Percentiles rank a stretch among this genome's conserved stretches.
Conservation (phyloP, 331 rosid genomes). For the Saraca asoca region DNA sequence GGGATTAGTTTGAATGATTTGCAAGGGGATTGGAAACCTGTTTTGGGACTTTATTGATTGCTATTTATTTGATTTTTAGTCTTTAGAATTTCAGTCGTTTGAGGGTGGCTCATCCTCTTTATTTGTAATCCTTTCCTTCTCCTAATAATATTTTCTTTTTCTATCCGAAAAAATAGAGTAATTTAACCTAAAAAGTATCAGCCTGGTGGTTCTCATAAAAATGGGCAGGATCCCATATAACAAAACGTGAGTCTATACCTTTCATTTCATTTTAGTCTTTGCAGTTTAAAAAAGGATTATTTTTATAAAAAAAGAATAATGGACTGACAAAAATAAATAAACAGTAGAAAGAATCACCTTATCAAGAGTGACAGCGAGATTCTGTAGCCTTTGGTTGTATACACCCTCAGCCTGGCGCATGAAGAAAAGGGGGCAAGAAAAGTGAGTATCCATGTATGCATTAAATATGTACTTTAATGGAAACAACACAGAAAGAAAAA, state of each 20-base stretch:
- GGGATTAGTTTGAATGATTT: no score
- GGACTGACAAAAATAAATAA: conserved; percentile 16
- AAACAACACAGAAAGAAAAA: neutral
- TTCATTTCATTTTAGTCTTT: conserved; percentile 22
- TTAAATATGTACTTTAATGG: neutral
- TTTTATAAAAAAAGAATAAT: no score
- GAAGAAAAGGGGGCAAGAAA: conserved; percentile 17
- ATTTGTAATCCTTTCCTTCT: no score
- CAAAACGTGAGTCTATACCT: neutral
- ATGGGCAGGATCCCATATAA: no score
- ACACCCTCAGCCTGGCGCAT: conserved; percentile 94
- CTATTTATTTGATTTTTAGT: no score
- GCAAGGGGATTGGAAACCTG: no score
- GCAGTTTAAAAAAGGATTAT: conserved; percentile 24
- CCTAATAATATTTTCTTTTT: no score
- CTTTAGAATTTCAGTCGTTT: no score
- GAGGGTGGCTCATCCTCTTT: no score
- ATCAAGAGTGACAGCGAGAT: conserved; percentile 97
- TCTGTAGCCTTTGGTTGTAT: conserved; percentile 98
- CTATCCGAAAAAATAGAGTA: no score
- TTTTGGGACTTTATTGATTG: no score
- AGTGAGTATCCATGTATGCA: conserved; percentile 12
- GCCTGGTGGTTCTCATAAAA: neutral
- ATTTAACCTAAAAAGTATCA: no score
- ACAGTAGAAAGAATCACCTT: conserved; percentile 57